Percentiles rank a stretch among this genome's conserved stretches.
These are phyloP conservation scores for Melaleuca quinquenervia DNA, from an alignment of 345 rosid genomes.

Conservation along the genomic window DNA sequence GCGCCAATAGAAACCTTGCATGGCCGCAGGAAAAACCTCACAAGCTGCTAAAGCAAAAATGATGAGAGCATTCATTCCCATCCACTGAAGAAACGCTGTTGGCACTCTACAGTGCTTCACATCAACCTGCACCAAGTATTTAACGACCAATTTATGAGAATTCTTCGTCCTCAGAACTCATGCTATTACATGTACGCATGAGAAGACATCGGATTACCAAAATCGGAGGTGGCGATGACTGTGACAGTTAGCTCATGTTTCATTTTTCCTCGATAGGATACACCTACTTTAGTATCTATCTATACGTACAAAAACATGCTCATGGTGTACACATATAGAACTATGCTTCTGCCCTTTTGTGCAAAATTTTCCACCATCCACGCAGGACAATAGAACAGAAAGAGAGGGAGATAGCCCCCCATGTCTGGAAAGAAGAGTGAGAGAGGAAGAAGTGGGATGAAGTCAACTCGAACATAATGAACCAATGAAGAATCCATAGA, in stretches of 20 bases:
- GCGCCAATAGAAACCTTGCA: constrained; percentile 49
- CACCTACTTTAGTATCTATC: neutral
- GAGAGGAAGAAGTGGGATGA: neutral
- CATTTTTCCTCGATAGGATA: neutral
- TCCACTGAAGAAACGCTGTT: constrained; percentile 31
- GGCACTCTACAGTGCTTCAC: constrained; percentile 26
- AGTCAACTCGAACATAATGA: neutral
- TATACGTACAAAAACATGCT: neutral
- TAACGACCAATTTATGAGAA: neutral
- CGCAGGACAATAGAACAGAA: neutral
- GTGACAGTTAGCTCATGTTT: neutral
- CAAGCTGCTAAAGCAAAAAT: constrained; percentile 42
- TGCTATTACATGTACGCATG: neutral
- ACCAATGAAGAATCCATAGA: neutral
- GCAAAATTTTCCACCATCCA: neutral
- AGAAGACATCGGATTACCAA: neutral
- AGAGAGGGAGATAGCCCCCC: neutral
- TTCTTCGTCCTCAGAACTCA: neutral
- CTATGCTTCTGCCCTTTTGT: neutral
- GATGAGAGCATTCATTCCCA: constrained; percentile 57
- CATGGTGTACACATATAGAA: neutral
- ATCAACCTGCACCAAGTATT: constrained; percentile 36
- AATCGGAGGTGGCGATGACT: neutral
- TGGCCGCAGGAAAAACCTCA: constrained; percentile 33
- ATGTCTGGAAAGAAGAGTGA: neutral